phyloP scores from a whole-genome alignment of 495 filamentous ascomycete species.

The Xylaria telfairii region DNA sequence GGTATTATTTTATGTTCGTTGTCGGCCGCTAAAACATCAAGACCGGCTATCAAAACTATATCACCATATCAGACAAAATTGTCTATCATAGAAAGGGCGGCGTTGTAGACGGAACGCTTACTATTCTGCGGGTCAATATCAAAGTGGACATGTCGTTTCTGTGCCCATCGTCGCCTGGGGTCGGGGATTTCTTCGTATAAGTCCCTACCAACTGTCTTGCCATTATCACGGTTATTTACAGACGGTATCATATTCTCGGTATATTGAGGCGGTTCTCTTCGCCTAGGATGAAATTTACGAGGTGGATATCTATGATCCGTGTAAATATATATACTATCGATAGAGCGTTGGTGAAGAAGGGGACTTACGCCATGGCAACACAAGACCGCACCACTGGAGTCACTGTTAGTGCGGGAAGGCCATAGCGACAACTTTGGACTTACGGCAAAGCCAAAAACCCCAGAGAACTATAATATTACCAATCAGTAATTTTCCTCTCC shows the following conservation, averaged over 20 bases:
- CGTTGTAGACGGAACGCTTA: conserved; percentile 1
- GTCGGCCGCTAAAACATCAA: conserved; percentile 19
- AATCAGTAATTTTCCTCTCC: neutral
- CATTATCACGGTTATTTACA: neutral
- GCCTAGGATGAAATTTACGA: conserved; percentile 30
- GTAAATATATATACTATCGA: neutral
- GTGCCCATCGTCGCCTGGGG: conserved; percentile 15
- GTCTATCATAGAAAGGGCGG: neutral
- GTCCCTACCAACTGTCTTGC: conserved; percentile 18
- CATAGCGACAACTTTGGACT: conserved; percentile 10
- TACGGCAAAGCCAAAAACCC: conserved; percentile 32
- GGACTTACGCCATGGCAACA: conserved; percentile 30
- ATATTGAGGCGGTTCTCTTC: neutral
- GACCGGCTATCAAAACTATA: conserved; percentile 25
- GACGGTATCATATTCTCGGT: neutral
- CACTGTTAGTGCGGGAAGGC: conserved; percentile 3
- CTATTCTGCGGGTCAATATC: conserved; percentile 34
- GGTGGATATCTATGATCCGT: conserved; percentile 25
- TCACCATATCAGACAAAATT: neutral
- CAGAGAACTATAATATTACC: conserved; percentile 24
- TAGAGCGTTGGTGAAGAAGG: neutral
- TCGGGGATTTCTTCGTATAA: conserved; percentile 28
- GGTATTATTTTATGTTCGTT: conserved; percentile 30
- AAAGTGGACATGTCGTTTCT: conserved; percentile 29
- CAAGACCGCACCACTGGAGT: conserved; percentile 29